A percentile compares a stretch with the other conserved stretches of the same genome.
phyloP scores from a whole-genome alignment of 148 eudicot genomes.

The Dysphania ambrosioides region DNA sequence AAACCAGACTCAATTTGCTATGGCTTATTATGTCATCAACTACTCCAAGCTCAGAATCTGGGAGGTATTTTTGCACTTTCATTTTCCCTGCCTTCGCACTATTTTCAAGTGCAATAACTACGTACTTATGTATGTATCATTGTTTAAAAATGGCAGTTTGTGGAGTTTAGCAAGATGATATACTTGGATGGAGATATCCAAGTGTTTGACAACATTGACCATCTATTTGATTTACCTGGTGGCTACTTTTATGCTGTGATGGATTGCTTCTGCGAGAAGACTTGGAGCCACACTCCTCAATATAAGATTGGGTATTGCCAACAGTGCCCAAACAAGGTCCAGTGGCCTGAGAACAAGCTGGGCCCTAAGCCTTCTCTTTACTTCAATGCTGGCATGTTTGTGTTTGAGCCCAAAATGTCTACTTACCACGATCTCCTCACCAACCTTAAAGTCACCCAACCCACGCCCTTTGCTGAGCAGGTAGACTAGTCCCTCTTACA shows the following conservation, averaged over 20 bases:
- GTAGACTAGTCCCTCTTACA: slow-evolving; percentile 21
- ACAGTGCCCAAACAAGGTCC: slow-evolving; percentile 54
- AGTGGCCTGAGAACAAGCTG: slow-evolving; percentile 47
- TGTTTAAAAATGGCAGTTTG: slow-evolving; percentile 47
- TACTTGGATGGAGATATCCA: slow-evolving; percentile 90
- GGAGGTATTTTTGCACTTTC: slow-evolving; percentile 45
- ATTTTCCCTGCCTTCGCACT: no score
- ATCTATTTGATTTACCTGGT: slow-evolving; percentile 65
- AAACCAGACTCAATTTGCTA: slow-evolving; percentile 71
- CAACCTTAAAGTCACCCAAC: slow-evolving; percentile 43
- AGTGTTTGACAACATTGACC: slow-evolving; percentile 74
- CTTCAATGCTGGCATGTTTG: slow-evolving; percentile 90
- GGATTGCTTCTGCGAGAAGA: slow-evolving; percentile 87
- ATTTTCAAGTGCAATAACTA: no score
- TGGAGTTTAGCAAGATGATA: slow-evolving; percentile 80
- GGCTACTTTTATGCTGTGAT: slow-evolving; percentile 75
- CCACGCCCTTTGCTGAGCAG: slow-evolving; percentile 84
- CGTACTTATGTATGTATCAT: no score
- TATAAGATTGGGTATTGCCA: slow-evolving; percentile 68
- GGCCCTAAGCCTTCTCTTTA: slow-evolving; percentile 63
- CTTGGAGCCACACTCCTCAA: slow-evolving; percentile 62
- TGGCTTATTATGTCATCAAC: slow-evolving; percentile 80
- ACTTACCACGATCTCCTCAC: slow-evolving; percentile 55
- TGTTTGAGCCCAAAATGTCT: slow-evolving; percentile 59
- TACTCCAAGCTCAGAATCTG: slow-evolving; percentile 85